Evolutionary conservation across 2,329 filamentous ascomycete species (phyloP).

Genomic region (Fusarium burgessii): DNA sequence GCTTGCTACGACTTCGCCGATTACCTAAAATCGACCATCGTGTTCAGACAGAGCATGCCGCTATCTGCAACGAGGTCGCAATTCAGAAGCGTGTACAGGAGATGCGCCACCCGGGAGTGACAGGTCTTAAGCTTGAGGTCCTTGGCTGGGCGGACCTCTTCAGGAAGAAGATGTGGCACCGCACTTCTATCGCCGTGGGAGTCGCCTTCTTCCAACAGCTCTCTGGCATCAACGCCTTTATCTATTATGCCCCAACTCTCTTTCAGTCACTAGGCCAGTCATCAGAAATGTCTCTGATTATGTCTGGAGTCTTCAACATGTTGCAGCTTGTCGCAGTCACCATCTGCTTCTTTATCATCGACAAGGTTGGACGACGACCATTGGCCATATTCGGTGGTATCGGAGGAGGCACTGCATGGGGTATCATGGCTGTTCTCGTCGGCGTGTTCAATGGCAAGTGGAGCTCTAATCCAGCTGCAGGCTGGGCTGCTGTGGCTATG

Average conservation of each 20-base stretch:
- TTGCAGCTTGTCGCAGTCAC: slow-evolving; percentile 48
- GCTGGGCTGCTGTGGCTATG: slow-evolving; percentile 36
- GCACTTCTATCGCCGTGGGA: slow-evolving; percentile 23
- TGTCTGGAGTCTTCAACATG: slow-evolving; percentile 53
- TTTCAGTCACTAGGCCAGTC: slow-evolving; percentile 47
- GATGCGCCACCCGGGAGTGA: slow-evolving; percentile 4
- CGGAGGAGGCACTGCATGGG: slow-evolving; percentile 12
- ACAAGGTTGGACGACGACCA: slow-evolving; percentile 49
- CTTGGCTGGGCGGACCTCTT: slow-evolving; percentile 21
- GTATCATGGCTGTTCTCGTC: slow-evolving; percentile 35
- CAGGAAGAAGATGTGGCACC: slow-evolving; percentile 2
- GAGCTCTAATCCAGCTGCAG: slow-evolving; percentile 9
- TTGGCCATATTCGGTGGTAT: slow-evolving; percentile 35
- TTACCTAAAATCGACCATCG: slow-evolving; percentile 57
- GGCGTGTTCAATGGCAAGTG: slow-evolving; percentile 31
- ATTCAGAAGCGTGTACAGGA: slow-evolving; percentile 1
- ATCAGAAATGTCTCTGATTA: slow-evolving; percentile 47
- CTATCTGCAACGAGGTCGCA: background rate
- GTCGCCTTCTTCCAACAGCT: slow-evolving; percentile 46
- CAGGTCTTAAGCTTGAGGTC: slow-evolving; percentile 8
- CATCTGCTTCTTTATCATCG: slow-evolving; percentile 46
- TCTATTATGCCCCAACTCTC: slow-evolving; percentile 47
- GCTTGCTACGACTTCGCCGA: slow-evolving; percentile 54
- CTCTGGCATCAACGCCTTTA: slow-evolving; percentile 31
- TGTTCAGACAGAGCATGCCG: slow-evolving; percentile 45